Conservation (phyloP, 2,329 filamentous ascomycete species). For the Lachnellula cervina region DNA sequence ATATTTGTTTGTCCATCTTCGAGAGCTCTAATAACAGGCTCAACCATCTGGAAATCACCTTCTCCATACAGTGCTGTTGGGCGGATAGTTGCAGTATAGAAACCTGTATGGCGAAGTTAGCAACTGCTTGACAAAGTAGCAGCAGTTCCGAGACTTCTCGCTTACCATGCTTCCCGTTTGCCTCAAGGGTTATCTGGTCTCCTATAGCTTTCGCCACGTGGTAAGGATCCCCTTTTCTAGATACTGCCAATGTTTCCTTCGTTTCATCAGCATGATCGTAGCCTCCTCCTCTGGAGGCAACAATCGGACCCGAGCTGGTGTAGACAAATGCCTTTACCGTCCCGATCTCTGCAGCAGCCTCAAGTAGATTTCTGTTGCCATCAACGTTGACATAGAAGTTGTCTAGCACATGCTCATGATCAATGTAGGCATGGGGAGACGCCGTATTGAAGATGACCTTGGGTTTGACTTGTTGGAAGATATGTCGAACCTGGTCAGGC, state of each 20-base stretch:
- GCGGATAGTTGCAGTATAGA: constrained; percentile 46
- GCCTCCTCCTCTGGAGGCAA: constrained; percentile 13
- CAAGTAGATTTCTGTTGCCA: constrained; percentile 44
- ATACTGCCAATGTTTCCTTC: constrained; percentile 18
- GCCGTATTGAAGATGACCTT: constrained; percentile 48
- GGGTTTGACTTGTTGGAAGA: constrained; percentile 40
- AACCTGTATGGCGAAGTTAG: constrained; percentile 23
- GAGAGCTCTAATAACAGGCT: constrained; percentile 38
- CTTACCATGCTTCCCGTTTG: constrained; percentile 21
- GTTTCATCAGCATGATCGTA: constrained; percentile 23
- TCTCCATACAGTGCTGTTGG: constrained; percentile 50
- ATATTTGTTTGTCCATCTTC: constrained; percentile 45
- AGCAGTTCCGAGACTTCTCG: background rate
- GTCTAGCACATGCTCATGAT: constrained; percentile 16
- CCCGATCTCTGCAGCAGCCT: constrained; percentile 41
- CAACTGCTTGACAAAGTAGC: background rate
- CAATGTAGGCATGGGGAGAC: constrained; percentile 35
- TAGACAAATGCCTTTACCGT: constrained; percentile 38
- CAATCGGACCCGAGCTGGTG: constrained; percentile 20
- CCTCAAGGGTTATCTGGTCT: constrained; percentile 20
- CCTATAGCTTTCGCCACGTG: constrained; percentile 22
- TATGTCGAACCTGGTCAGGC: constrained; percentile 34
- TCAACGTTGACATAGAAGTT: constrained; percentile 43
- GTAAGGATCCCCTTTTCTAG: constrained; percentile 20
- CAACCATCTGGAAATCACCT: constrained; percentile 32